phyloP scores from a whole-genome alignment of 768 basidiomycete genomes.

The Auriscalpium vulgare region DNA sequence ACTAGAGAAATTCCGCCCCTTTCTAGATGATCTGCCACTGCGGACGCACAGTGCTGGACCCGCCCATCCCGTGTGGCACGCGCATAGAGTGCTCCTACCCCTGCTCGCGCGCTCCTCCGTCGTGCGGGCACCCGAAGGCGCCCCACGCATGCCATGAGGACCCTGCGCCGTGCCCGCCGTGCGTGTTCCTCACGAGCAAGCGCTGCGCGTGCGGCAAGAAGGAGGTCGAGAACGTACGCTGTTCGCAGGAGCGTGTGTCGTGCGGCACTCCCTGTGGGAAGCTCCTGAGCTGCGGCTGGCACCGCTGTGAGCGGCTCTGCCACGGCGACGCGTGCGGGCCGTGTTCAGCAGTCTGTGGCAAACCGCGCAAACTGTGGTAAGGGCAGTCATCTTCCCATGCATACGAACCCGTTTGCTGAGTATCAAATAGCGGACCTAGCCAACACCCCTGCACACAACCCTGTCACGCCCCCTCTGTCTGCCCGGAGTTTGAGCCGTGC shows the following conservation, averaged over 20 bases:
- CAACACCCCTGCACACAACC: conserved; percentile 68
- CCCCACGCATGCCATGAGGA: conserved; percentile 82
- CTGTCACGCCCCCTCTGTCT: conserved; percentile 87
- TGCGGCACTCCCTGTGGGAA: conserved; percentile 82
- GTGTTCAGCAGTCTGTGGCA: conserved; percentile 76
- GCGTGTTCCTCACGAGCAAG: conserved; percentile 73
- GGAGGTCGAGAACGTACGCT: conserved; percentile 67
- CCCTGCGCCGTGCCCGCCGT: conserved; percentile 69
- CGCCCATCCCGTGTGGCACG: conserved; percentile 86
- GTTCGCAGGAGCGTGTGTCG: conserved; percentile 78
- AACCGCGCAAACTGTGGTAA: conserved; percentile 77
- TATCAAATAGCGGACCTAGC: conserved; percentile 43
- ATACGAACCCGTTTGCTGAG: background rate
- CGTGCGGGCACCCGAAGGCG: conserved; percentile 77
- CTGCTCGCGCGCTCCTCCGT: conserved; percentile 59
- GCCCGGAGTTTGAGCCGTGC: conserved; percentile 77
- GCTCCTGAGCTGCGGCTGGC: conserved; percentile 80
- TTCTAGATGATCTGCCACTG: conserved; percentile 70
- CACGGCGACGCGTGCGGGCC: conserved; percentile 76
- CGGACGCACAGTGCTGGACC: conserved; percentile 78
- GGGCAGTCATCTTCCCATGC: conserved; percentile 17
- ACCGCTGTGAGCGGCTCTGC: conserved; percentile 77
- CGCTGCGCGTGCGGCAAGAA: conserved; percentile 88
- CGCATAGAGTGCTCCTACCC: conserved; percentile 71
- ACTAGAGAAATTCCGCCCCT: background rate